Conservation (phyloP, 2,329 filamentous ascomycete species). For the Saccharata proteae region DNA sequence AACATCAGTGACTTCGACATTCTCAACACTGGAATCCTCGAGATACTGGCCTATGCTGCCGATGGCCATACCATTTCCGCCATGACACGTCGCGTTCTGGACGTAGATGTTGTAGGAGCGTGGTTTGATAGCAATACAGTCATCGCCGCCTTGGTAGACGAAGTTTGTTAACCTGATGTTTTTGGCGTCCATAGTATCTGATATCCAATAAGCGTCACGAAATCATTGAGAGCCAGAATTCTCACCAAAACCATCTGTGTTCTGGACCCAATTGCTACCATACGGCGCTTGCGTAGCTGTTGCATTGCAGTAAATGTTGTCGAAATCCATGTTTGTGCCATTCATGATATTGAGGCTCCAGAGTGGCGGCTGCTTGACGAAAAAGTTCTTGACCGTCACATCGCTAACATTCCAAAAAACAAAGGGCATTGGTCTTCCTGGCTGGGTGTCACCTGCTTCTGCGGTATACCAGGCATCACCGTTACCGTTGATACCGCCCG, state of each 20-base stretch:
- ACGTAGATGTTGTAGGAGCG: slow-evolving; percentile 47
- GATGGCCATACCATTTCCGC: slow-evolving; percentile 41
- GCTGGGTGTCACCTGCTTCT: slow-evolving; percentile 32
- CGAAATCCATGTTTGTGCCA: slow-evolving; percentile 40
- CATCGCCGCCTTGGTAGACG: slow-evolving; percentile 44
- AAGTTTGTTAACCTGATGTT: slow-evolving; percentile 41
- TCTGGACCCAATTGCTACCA: slow-evolving; percentile 45
- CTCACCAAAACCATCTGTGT: slow-evolving; percentile 42
- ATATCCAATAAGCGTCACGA: too few relatives aligned
- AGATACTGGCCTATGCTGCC: slow-evolving; percentile 44
- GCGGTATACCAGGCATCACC: slow-evolving; percentile 43
- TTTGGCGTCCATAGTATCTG: slow-evolving; percentile 41
- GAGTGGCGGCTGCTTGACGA: slow-evolving; percentile 38
- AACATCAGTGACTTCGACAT: slow-evolving; percentile 38
- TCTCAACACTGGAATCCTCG: slow-evolving; percentile 40
- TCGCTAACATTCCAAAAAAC: slow-evolving; percentile 47
- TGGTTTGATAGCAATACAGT: slow-evolving; percentile 51
- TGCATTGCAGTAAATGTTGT: slow-evolving; percentile 40
- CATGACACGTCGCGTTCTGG: slow-evolving; percentile 42
- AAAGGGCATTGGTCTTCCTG: slow-evolving; percentile 45
- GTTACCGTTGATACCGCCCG: slow-evolving; percentile 43
- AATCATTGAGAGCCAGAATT: background rate
- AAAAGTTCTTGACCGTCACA: slow-evolving; percentile 41
- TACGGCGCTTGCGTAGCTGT: slow-evolving; percentile 38
- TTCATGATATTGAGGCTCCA: slow-evolving; percentile 49